Evolutionary conservation across 176 grass and related monocot species (phyloP).

Genomic region (Urochloa ruziziensis): DNA sequence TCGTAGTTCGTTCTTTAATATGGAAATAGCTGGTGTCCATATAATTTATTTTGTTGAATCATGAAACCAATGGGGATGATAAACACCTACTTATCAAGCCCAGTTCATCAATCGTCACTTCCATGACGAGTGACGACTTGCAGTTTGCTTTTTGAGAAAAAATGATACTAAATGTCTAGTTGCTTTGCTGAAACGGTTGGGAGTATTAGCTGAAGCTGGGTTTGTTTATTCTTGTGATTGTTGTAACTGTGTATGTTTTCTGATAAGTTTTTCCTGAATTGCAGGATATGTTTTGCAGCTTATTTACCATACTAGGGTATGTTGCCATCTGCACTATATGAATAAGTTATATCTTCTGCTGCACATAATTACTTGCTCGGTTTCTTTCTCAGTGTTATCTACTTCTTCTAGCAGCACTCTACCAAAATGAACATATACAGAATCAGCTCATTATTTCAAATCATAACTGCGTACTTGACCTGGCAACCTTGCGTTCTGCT

Average conservation of each 20-base stretch:
- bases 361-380: neutral
- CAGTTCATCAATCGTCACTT: neutral
- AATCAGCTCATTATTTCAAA: neutral
- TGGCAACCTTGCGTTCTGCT: neutral
- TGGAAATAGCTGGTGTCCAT: neutral
- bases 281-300: slow-evolving; percentile 99
- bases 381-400: slow-evolving; percentile 2
- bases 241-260: slow-evolving; percentile 20
- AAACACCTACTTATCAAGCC: neutral
- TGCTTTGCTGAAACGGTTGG: neutral
- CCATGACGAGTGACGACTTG: neutral
- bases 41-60: neutral
- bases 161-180: neutral
- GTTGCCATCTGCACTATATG: slow-evolving; percentile 21
- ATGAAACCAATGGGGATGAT: neutral
- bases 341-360: slow-evolving; percentile 20
- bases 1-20: neutral
- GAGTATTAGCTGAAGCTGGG: neutral
- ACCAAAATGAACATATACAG: neutral
- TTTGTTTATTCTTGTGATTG: neutral
- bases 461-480: neutral
- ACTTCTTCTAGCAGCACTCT: neutral
- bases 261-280: slow-evolving; percentile 35
- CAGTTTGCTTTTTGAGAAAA: neutral
- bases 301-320: slow-evolving; percentile 94